Base-by-base conservation (phyloP, 176 grass and related monocot genomes). In the Avena atlantica region DNA sequence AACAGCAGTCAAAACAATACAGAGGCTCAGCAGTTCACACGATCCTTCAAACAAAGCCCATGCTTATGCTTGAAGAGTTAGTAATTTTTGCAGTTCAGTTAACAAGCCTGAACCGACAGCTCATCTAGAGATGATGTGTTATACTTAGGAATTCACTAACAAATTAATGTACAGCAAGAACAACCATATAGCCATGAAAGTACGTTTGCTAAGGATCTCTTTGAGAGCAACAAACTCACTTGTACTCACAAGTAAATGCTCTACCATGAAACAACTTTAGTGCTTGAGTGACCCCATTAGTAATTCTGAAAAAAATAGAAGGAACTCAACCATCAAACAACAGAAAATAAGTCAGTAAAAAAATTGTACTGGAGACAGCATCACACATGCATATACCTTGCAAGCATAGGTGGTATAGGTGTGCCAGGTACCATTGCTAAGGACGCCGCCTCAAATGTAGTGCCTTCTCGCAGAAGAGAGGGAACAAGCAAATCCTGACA, bases 391-490 rank as follows among this genome's bases (percentile, higher is more conserved):
- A 21, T 15, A 76, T 91, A 96, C 93, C 94, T 90, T 81, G 96
- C 93, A 91, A 98, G 92, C 97, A 98, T 96, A 85, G 94, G 90
- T 21, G 92, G 97, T 85, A 98, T 96, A 87, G 97, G 97, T 86
- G 87, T 96, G 57, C 97, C 97, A 63, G 94, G 85, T 70, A 94
- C 62, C 93, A 98, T 96, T 88, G 58, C 79, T 63, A 98, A 91
- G 15, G 90, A 86, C 10, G 80, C 85, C 36, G 92, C 88, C 47
- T 71, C 92, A 96, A 98, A 98, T 91, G 69, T 52, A 87, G 81
- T 15, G 29, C 90, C 94, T 93, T 96, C 88, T 83, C 85, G 91
- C 77, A 98, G 78, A 91, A 98, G 93, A 81, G 85, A 96, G 83
- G 94, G 85, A 86, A 94, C 88, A 31, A 96, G 90, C 85, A 98